Base-by-base conservation (phyloP, 495 filamentous ascomycete genomes). In the Trichoderma asperelloides region DNA sequence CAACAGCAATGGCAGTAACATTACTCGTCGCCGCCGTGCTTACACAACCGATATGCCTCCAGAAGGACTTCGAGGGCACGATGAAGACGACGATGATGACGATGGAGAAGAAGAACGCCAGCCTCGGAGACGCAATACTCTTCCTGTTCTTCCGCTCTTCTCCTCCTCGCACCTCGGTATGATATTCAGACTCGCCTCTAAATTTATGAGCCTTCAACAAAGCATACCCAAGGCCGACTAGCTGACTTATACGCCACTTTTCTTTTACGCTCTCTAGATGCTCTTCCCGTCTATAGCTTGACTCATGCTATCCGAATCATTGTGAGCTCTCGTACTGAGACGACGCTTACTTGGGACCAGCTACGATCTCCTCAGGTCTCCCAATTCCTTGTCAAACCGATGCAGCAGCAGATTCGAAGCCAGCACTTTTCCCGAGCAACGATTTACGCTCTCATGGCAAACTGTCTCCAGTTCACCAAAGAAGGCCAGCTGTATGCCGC, bases 331-430 rank as follows among this genome's bases (percentile, higher is more conserved):
- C 85, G 89, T 75, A 94, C 91, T 76, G 93, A 98, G 76, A 96
- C 93, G 4, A 93, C 91, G 0, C 77, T 98, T 64, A 88, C 91
- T n/a, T 98, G 93, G 93, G 93, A 97, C 68, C 94, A 98, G 76
- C 80, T 98, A 68, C 86, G 93, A 63, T 96, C 93, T 12, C 94
- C 93, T 8, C 94, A 98, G 74, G 89, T 98, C 41, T 96, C 92
- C 18, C 92, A 96, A 75, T 98, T 98, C 74, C 82, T 98, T 27
- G 84, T 97, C 71, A 98, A 96, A 79, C 94, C 94, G 2, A 85
- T 87, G 79, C 91, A 92, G 75, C 90, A 93, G 69, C 89, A 92
- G 71, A 91, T 96, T 45, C 85, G 86, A 65, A 82, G 82, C 27
- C 86, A 88, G 23, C 90, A 96, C 75, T 92, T 96, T 70, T 91